Base-by-base conservation (phyloP, 75 land plant genomes). In the Chamaecyparis obtusa region DNA sequence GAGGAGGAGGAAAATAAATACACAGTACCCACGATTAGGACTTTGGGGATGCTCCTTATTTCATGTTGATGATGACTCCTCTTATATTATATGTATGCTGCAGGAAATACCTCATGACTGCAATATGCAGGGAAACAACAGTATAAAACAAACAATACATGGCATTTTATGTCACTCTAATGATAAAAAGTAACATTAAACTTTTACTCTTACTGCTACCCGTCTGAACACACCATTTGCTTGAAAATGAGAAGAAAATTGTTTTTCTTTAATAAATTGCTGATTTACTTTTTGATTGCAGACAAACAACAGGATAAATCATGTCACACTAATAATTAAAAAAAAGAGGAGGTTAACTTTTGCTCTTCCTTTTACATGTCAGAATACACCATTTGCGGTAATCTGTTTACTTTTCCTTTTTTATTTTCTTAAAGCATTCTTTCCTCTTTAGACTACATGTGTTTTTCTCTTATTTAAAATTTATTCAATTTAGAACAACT, bases 21-120 rank as follows among this genome's bases (percentile, higher is more conserved):
- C 51, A 81, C 30, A 81, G 30, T 46, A 81, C 44, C 21, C 19
- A 39, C 41, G 83, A 81, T 81, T 81, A 44, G 49, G 49, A 46
- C 83, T 80, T 80, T 49, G 9, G 24, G 39, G 83, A 43, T 80
- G 83, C 83, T 81, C 33, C 48, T 46, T 11, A 46, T 81, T 44
- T 44, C 11, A 27, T 81, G 14, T 14, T 46, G 49, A 27, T 46
- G 9, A 46, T 17, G 48, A 74, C 76, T 74, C 36, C 36, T 74
- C 36, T 11, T 74, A 74, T 74, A 32, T 33, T 74, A 32, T 74
- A 74, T 74, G 16, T 33, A 33, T 74, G 76, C 36, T 81, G 83
- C 48, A 81, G 76, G n/a, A 32, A 32, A 16, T 44, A 27, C 54
- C 44, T 21, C 48, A 43, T 80, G 13, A 43, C 83, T 81, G 49